phyloP scores from a whole-genome alignment of 2,329 filamentous ascomycete genomes.

The Microcyclosporella mali region DNA sequence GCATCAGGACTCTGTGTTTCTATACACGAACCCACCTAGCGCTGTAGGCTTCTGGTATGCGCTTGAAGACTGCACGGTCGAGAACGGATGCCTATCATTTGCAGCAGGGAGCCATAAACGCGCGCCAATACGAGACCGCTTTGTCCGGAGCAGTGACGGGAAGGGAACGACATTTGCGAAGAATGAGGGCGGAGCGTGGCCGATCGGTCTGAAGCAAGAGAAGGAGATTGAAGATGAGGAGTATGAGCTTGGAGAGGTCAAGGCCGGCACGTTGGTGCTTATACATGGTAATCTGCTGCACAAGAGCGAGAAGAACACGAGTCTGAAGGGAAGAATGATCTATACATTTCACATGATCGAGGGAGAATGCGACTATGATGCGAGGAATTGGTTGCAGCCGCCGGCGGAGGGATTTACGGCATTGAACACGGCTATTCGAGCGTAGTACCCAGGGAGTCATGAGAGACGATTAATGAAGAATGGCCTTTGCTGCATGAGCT shows the following conservation, averaged over 20 bases:
- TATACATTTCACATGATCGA: slow-evolving; percentile 98
- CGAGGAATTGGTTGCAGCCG: slow-evolving; percentile 88
- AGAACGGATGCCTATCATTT: slow-evolving; percentile 87
- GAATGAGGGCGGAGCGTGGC: slow-evolving; percentile 52
- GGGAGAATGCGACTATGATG: slow-evolving; percentile 71
- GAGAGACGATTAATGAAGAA: too few relatives aligned
- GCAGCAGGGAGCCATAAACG: slow-evolving; percentile 73
- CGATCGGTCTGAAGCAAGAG: slow-evolving; percentile 30
- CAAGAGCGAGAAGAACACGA: slow-evolving; percentile 90
- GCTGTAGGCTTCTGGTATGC: slow-evolving; percentile 98
- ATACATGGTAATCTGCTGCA: slow-evolving; percentile 96
- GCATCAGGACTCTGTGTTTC: slow-evolving; percentile 87
- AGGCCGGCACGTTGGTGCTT: slow-evolving; percentile 81
- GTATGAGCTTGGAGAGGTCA: slow-evolving; percentile 79
- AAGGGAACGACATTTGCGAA: slow-evolving; percentile 53
- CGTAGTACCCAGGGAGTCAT: background rate
- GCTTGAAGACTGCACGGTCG: slow-evolving; percentile 77
- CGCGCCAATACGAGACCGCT: slow-evolving; percentile 63
- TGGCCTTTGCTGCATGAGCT: too few relatives aligned
- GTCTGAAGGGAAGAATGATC: slow-evolving; percentile 79
- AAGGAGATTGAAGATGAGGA: slow-evolving; percentile 43
- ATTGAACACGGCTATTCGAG: slow-evolving; percentile 19
- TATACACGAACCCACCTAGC: slow-evolving; percentile 82
- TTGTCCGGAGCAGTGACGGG: slow-evolving; percentile 61
- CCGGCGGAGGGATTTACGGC: slow-evolving; percentile 63